phyloP scores from a whole-genome alignment of 768 basidiomycete species.

The Stropharia rugosoannulata region DNA sequence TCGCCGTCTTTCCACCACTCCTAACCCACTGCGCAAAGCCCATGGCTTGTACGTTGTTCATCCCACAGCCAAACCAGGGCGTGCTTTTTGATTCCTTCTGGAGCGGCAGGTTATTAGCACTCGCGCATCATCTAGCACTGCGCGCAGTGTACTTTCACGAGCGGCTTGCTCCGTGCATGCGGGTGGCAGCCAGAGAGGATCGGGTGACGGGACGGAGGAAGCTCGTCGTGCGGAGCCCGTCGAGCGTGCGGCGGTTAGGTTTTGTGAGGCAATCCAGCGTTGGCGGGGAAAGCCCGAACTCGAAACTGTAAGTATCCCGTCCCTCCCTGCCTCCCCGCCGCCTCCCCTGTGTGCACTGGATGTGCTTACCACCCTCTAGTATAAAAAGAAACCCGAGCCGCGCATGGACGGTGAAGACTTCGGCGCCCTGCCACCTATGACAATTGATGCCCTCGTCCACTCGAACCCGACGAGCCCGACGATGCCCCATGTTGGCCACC shows the following conservation, averaged over 20 bases:
- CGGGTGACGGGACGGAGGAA: too few relatives aligned
- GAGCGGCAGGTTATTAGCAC: too few relatives aligned
- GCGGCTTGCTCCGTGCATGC: too few relatives aligned
- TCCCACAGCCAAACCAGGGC: too few relatives aligned
- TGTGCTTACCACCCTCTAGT: constrained; percentile 39
- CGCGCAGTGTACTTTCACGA: too few relatives aligned
- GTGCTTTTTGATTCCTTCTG: too few relatives aligned
- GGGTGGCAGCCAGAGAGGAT: too few relatives aligned
- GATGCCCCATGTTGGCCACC: constrained; percentile 24
- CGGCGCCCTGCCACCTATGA: constrained; percentile 39
- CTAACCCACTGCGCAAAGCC: too few relatives aligned
- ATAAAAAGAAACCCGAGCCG: constrained; percentile 49
- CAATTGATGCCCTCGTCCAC: constrained; percentile 67
- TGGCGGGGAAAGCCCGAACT: constrained; percentile 88
- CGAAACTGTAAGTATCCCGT: constrained; percentile 54
- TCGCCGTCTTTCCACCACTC: too few relatives aligned
- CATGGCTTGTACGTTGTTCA: too few relatives aligned
- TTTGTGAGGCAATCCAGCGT: constrained; percentile 77
- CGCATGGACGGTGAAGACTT: constrained; percentile 25
- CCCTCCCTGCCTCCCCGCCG: constrained; percentile 6
- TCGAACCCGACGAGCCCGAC: constrained; percentile 66
- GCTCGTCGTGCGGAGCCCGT: constrained; percentile 82
- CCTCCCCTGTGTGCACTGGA: constrained; percentile 14
- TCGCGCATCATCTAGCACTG: too few relatives aligned
- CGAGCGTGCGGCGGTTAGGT: constrained; percentile 74